These are phyloP conservation scores for Aspergillus phoenicis DNA, from an alignment of 2,329 filamentous ascomycete species.

Conservation along the genomic window DNA sequence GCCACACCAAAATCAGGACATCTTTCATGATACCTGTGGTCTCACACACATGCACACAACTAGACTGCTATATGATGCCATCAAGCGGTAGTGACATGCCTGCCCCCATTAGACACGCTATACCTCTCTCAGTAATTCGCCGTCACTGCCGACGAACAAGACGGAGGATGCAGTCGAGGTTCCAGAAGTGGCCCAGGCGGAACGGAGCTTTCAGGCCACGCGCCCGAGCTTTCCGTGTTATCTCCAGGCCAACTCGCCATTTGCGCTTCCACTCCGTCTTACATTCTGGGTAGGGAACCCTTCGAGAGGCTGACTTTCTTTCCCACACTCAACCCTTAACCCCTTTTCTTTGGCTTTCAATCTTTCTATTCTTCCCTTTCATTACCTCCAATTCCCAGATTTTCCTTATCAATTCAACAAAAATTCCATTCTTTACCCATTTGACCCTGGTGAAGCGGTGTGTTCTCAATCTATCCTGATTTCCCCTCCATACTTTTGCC, in stretches of 20 bases:
- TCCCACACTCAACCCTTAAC: background rate
- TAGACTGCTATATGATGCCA: too few relatives aligned
- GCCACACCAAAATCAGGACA: too few relatives aligned
- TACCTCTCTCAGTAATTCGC: too few relatives aligned
- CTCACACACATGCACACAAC: too few relatives aligned
- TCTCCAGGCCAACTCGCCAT: constrained; percentile 28
- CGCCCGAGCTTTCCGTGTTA: constrained; percentile 23
- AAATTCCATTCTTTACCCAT: background rate
- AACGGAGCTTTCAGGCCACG: constrained; percentile 15
- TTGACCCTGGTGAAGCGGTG: background rate
- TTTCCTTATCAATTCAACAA: background rate
- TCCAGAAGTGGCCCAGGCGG: constrained; percentile 12
- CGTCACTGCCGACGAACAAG: too few relatives aligned
- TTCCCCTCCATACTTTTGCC: constrained; percentile 14
- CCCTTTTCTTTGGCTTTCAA: background rate
- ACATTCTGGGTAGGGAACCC: background rate
- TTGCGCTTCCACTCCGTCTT: constrained; percentile 13
- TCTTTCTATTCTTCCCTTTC: background rate
- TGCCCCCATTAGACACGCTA: background rate
- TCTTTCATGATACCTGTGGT: too few relatives aligned
- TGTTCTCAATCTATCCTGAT: background rate
- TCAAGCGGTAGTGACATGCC: background rate
- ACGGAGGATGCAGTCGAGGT: background rate
- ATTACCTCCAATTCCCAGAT: background rate
- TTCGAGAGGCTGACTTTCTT: background rate